Conservation (phyloP, 2,329 filamentous ascomycete species). For the Scytalidium lignicola region DNA sequence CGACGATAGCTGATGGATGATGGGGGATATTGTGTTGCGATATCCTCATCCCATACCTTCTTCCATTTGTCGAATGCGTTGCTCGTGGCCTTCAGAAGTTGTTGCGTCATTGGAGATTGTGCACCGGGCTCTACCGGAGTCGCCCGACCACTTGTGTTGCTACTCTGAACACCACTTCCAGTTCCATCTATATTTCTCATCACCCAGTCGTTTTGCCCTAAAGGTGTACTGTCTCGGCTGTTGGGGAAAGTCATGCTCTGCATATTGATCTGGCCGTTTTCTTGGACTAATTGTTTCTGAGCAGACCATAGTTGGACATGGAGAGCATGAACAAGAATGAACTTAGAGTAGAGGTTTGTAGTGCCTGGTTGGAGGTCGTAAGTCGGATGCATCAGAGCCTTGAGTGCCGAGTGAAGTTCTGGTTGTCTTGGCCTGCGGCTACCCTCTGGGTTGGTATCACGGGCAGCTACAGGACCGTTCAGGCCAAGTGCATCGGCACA, state of each 20-base stretch:
- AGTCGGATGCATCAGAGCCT: slow-evolving; percentile 53
- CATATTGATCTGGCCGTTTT: slow-evolving; percentile 14
- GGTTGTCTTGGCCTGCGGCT: slow-evolving; percentile 61
- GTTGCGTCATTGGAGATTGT: slow-evolving; percentile 34
- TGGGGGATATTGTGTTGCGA: slow-evolving; percentile 61
- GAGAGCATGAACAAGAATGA: slow-evolving; percentile 66
- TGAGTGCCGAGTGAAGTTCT: slow-evolving; percentile 56
- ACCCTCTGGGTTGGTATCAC: slow-evolving; percentile 53
- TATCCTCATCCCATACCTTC: slow-evolving; percentile 64
- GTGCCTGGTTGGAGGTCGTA: slow-evolving; percentile 57
- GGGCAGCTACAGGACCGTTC: slow-evolving; percentile 50
- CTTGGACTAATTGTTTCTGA: slow-evolving; percentile 37
- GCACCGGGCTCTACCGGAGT: slow-evolving; percentile 40
- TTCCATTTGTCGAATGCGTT: slow-evolving; percentile 68
- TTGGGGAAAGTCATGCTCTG: slow-evolving; percentile 19
- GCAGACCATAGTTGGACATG: slow-evolving; percentile 54
- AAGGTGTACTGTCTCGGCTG: slow-evolving; percentile 49
- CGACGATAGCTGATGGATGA: slow-evolving; percentile 48
- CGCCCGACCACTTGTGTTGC: slow-evolving; percentile 39
- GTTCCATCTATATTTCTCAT: slow-evolving; percentile 35
- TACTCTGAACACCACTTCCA: slow-evolving; percentile 36
- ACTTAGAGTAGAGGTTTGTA: slow-evolving; percentile 70
- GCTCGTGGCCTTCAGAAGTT: slow-evolving; percentile 41
- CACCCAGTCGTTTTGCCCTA: slow-evolving; percentile 55
- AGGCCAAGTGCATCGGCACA: slow-evolving; percentile 64